Evolutionary conservation across 768 basidiomycete genomes (phyloP).

Genomic region (Collybiopsis confluens): DNA sequence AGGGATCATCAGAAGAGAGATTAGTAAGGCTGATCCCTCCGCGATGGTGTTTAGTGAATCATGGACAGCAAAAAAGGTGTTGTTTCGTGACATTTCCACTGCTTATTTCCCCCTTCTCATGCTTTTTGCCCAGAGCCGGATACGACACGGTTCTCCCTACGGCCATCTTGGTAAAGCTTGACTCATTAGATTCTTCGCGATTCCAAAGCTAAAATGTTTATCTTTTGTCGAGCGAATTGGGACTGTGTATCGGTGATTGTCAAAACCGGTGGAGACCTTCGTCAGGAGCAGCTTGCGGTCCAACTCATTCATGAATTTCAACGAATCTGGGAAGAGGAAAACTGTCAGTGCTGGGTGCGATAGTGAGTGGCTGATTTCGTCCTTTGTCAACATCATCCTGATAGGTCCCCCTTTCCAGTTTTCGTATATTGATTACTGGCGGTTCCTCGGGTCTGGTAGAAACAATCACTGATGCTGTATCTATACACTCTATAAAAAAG

Average conservation of each 20-base stretch:
- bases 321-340: slow-evolving; percentile 93
- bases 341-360: slow-evolving; percentile 88
- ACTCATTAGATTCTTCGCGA: background rate
- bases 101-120: background rate
- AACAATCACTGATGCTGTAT: slow-evolving; percentile 97
- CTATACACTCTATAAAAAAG: slow-evolving; percentile 99
- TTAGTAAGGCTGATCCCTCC: slow-evolving; percentile 94
- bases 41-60: slow-evolving; percentile 95
- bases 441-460: slow-evolving; percentile 92
- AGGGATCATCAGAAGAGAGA: slow-evolving; percentile 84
- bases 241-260: slow-evolving; percentile 96
- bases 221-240: slow-evolving; percentile 54
- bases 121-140: slow-evolving; percentile 63
- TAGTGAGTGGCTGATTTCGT: slow-evolving; percentile 48
- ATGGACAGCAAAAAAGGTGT: slow-evolving; percentile 90
- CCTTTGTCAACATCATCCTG: background rate
- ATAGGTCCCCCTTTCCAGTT: slow-evolving; percentile 44
- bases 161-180: slow-evolving; percentile 75
- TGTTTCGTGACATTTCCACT: background rate
- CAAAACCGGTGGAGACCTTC: slow-evolving; percentile 94
- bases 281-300: slow-evolving; percentile 96
- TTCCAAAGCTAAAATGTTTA: background rate
- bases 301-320: slow-evolving; percentile 93
- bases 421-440: slow-evolving; percentile 94
- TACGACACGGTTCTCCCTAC: slow-evolving; percentile 91